Conservation (phyloP, 495 filamentous ascomycete species). For the Penicillium cinerascens region DNA sequence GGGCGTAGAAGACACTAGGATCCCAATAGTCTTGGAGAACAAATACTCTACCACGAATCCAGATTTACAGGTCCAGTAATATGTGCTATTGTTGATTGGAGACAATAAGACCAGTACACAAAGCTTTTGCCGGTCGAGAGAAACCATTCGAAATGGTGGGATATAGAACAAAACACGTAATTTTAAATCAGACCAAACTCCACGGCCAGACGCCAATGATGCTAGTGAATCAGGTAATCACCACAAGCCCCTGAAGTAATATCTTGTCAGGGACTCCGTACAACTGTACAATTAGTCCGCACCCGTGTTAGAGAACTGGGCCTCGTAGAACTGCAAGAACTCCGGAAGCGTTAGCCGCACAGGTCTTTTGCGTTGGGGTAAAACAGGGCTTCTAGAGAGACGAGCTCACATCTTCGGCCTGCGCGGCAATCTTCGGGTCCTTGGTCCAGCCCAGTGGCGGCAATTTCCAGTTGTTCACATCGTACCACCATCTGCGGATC, state of each 20-base stretch:
- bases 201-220: slow-evolving; percentile 24
- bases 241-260: not conserved
- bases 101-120: not conserved
- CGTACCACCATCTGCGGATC: slow-evolving; percentile 85
- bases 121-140: not conserved
- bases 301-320: slow-evolving; percentile 41
- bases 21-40: not conserved
- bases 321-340: slow-evolving; percentile 45
- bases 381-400: slow-evolving; percentile 9
- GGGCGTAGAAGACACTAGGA: not conserved
- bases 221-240: slow-evolving; percentile 15
- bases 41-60: not conserved
- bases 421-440: slow-evolving; percentile 34
- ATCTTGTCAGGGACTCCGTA: not conserved
- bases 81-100: slow-evolving; percentile 1
- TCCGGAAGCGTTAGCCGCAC: slow-evolving; percentile 33
- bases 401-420: slow-evolving; percentile 48
- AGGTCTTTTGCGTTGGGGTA: not conserved
- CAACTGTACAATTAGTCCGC: slow-evolving; percentile 22
- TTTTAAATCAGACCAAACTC: slow-evolving; percentile 10
- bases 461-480: slow-evolving; percentile 80
- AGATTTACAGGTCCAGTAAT: not conserved
- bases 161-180: slow-evolving; percentile 15
- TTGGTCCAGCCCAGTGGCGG: slow-evolving; percentile 31
- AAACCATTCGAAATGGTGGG: slow-evolving; percentile 12